A percentile compares a stretch with the other conserved stretches of the same genome.
phyloP scores from a whole-genome alignment of 495 filamentous ascomycete species.

The Aspergillus funiculosus region DNA sequence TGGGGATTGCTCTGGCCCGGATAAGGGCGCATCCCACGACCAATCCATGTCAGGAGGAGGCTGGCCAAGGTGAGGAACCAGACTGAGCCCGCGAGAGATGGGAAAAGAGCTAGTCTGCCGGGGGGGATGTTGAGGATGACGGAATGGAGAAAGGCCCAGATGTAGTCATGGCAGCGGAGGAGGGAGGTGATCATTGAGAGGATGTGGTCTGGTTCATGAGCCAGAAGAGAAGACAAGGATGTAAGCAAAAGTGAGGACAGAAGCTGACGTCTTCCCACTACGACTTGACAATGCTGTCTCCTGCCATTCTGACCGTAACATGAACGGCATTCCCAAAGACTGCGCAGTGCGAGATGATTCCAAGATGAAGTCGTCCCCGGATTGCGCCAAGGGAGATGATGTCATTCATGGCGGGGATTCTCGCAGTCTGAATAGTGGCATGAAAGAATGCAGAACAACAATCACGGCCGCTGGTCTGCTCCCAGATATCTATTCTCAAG shows the following conservation, averaged over 20 bases:
- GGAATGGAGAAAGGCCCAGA: slow-evolving; percentile 19
- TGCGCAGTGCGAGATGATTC: too few relatives aligned
- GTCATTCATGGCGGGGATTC: too few relatives aligned
- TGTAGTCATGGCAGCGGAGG: slow-evolving; percentile 15
- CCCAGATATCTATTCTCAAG: too few relatives aligned
- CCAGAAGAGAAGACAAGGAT: neutral
- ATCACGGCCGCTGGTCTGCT: too few relatives aligned
- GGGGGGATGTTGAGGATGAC: slow-evolving; percentile 22
- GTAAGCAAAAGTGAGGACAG: neutral
- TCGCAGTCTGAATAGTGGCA: too few relatives aligned
- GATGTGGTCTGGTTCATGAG: neutral
- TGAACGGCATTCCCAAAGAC: too few relatives aligned
- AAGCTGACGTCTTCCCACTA: neutral
- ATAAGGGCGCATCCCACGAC: slow-evolving; percentile 18
- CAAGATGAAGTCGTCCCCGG: too few relatives aligned
- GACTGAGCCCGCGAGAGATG: slow-evolving; percentile 16
- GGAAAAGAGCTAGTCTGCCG: slow-evolving; percentile 17
- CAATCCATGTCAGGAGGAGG: slow-evolving; percentile 19
- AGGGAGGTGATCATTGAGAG: slow-evolving; percentile 11
- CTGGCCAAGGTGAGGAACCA: slow-evolving; percentile 21
- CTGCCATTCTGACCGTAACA: too few relatives aligned
- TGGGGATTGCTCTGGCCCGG: slow-evolving; percentile 20
- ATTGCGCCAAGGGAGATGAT: too few relatives aligned
- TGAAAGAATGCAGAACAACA: too few relatives aligned
- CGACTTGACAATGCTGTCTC: too few relatives aligned